Base-by-base conservation (phyloP, 805 yeast species). In the Starmerella asiatica region DNA sequence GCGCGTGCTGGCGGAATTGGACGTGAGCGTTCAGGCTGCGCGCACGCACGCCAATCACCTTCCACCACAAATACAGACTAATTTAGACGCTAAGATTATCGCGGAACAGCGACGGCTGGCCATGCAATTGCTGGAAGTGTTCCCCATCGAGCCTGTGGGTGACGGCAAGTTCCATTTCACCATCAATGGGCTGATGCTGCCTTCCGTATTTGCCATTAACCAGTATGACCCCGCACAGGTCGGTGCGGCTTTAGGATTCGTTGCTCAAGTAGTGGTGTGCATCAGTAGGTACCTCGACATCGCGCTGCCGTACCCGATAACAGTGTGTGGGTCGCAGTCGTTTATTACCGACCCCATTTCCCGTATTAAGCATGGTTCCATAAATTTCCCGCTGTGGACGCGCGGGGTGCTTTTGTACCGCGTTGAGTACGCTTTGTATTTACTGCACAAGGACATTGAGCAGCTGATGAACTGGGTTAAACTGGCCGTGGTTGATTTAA, bases 311-410 rank as follows among this genome's bases (percentile, higher is more conserved):
- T 73, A 71, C 44, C 75, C 75, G 0, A 55, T 70, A 3, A 62
- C 62, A 36, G 62, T 64, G 21, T 58, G 59, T 34, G 76, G 77
- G 1, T 65, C 71, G 18, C 64, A 59, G 37, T 66, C 73, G 1
- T 69, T 62, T 43, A 63, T 72, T 18, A 53, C 61, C 27, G 76
- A 72, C 51, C 69, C 70, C 2, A 64, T 71, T 14, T 62, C 70
- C 26, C 53, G 55, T 16, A 56, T 65, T 20, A 61, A 54, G 45
- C 49, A 46, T 32, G 68, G 60, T 14, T 59, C 58, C 31, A 49
- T 58, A 9, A 47, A 56, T 29, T 71, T 69, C 47, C 76, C 76
- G 4, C 49, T 72, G 32, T 71, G 71, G 64, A 58, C 69, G n/a
- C 61, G 63, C 15, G 70, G 68, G 9, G 64, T 58, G 8, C 45